Evolutionary conservation across 352 stramenopile species (phyloP).

Genomic region (Phytophthora litchii): DNA sequence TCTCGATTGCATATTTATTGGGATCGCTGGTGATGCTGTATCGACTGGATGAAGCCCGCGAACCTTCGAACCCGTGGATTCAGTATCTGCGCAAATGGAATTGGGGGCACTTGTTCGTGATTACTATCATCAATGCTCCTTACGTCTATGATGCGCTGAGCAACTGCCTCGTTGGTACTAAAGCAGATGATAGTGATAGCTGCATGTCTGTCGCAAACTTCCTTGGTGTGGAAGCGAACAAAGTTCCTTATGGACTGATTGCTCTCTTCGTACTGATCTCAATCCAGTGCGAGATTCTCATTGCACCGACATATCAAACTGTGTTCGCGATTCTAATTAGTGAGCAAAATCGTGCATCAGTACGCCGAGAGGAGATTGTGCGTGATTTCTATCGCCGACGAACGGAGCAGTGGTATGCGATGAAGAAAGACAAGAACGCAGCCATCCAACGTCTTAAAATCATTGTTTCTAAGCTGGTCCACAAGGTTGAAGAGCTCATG

Average conservation of each 20-base stretch:
- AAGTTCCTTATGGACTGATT: constrained; percentile 70
- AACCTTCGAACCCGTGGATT: constrained; percentile 67
- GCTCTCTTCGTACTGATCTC: constrained; percentile 83
- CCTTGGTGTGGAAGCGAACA: constrained; percentile 61
- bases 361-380: constrained; percentile 67
- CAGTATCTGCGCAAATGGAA: constrained; percentile 82
- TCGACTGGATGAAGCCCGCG: constrained; percentile 69
- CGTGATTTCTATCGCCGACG: constrained; percentile 67
- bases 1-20: constrained; percentile 81
- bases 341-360: constrained; percentile 54
- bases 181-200: constrained; percentile 26
- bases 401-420: constrained; percentile 72
- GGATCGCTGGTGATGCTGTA: constrained; percentile 78
- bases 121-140: constrained; percentile 71
- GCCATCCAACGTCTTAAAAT: constrained; percentile 85
- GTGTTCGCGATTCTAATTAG: constrained; percentile 55
- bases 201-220: constrained; percentile 79
- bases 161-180: constrained; percentile 48
- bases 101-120: constrained; percentile 82
- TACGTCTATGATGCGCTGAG: constrained; percentile 62
- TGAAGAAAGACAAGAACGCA: constrained; percentile 87
- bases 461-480: constrained; percentile 87
- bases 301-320: constrained; percentile 61
- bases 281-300: constrained; percentile 83
- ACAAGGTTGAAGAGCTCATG: constrained; percentile 91